phyloP scores from a whole-genome alignment of 768 basidiomycete species.

The Russula foetens region DNA sequence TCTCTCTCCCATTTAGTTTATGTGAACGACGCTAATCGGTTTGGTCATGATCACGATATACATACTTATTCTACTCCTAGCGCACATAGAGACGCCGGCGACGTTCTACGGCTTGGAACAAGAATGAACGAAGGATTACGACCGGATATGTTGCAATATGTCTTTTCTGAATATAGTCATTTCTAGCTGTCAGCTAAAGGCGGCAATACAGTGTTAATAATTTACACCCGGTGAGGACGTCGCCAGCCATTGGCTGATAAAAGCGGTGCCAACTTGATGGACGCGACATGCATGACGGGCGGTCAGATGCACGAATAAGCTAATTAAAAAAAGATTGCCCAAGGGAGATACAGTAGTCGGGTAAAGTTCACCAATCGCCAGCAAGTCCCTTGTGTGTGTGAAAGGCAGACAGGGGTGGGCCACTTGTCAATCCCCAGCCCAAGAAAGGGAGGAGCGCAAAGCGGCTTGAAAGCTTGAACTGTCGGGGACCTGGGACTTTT shows the following conservation, averaged over 20 bases:
- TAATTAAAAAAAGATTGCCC: not conserved
- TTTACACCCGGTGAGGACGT: not conserved
- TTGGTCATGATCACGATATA: not conserved
- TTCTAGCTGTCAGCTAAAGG: no score
- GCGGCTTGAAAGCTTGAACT: not conserved
- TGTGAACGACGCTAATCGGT: constrained; percentile 1
- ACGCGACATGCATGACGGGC: not conserved
- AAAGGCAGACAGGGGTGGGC: not conserved
- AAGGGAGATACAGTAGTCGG: not conserved
- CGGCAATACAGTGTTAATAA: no score
- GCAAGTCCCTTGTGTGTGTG: not conserved
- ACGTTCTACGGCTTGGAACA: not conserved
- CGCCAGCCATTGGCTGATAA: not conserved
- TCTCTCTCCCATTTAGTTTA: constrained; percentile 2
- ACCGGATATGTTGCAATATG: not conserved
- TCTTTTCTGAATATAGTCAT: no score
- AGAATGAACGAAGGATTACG: not conserved
- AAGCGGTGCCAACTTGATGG: not conserved
- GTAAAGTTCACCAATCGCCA: not conserved
- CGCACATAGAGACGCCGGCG: not conserved
- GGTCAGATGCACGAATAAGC: not conserved
- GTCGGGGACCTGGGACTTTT: not conserved
- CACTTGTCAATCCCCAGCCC: not conserved
- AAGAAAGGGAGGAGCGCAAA: not conserved
- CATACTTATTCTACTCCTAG: not conserved